Percentiles rank a stretch among this genome's conserved stretches.
These are phyloP conservation scores for Gossypium sturtianum DNA, from an alignment of 345 rosid species.

Conservation along the genomic window DNA sequence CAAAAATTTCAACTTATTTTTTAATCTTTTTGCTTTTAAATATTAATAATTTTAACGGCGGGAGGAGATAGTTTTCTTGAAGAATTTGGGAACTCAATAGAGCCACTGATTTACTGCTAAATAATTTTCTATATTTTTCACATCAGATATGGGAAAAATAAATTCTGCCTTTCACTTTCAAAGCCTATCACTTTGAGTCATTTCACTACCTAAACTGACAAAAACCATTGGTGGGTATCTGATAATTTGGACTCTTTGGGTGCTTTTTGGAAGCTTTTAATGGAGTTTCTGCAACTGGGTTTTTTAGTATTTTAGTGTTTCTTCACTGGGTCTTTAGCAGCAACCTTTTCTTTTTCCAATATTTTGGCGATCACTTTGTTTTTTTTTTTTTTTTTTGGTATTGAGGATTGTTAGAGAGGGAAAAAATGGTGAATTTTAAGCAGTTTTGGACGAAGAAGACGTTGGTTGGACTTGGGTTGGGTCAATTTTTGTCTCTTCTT, in stretches of 20 bases:
- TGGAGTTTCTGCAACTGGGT: background rate
- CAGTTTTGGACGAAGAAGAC: conserved; percentile 50
- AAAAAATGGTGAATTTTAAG: conserved; percentile 29
- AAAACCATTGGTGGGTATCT: background rate
- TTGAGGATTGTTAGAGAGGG: background rate
- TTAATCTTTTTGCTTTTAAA: background rate
- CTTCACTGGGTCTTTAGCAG: background rate
- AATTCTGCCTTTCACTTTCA: background rate
- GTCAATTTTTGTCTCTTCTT: conserved; percentile 69
- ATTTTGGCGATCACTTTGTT: background rate
- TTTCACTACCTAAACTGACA: background rate
- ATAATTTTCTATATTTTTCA: background rate
- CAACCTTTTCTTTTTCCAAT: background rate
- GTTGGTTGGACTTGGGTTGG: conserved; percentile 61
- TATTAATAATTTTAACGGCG: background rate
- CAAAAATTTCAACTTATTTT: background rate
- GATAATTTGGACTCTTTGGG: background rate
- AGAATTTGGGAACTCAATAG: conserved; percentile 4
- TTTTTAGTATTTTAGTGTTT: background rate
- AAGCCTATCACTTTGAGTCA: background rate
- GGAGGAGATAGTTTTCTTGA: background rate
- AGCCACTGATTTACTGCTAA: background rate
- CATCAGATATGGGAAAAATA: background rate
- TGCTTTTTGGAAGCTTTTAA: background rate
- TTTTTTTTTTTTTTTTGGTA: background rate